These are phyloP conservation scores for Blastomyces gilchristii DNA, from an alignment of 2,329 filamentous ascomycete genomes.

Conservation along the genomic window DNA sequence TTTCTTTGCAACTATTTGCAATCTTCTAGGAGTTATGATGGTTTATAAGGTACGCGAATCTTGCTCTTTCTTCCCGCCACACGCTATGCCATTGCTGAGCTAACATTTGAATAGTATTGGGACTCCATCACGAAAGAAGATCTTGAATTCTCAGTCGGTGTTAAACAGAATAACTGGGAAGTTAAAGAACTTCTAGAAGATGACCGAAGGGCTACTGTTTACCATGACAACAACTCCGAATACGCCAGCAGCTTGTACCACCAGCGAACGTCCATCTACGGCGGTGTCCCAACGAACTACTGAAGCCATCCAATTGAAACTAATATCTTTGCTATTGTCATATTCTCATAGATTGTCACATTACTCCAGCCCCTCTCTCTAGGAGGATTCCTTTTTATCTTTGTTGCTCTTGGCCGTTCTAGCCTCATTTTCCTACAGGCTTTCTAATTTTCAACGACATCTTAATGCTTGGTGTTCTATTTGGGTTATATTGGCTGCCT, in stretches of 20 bases:
- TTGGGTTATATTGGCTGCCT: not conserved
- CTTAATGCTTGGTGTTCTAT: conserved; percentile 2
- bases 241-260: conserved; percentile 38
- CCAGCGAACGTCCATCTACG: conserved; percentile 28
- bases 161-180: conserved; percentile 95
- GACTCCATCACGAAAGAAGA: conserved; percentile 98
- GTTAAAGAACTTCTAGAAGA: conserved; percentile 87
- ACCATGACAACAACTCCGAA: conserved; percentile 47
- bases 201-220: conserved; percentile 62
- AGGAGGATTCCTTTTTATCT: not conserved
- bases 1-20: conserved; percentile 90
- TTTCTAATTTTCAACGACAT: not conserved
- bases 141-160: conserved; percentile 93
- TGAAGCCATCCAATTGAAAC: conserved; percentile 15
- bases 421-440: not conserved
- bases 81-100: conserved; percentile 2
- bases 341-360: not conserved
- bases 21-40: conserved; percentile 96
- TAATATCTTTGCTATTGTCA: not conserved
- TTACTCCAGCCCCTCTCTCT: conserved; percentile 1
- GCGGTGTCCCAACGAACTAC: conserved; percentile 28
- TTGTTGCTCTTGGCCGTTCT: not conserved
- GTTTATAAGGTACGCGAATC: conserved; percentile 71
- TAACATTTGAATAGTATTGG: conserved; percentile 65
- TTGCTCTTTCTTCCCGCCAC: not conserved